Evolutionary conservation across 768 basidiomycete genomes (phyloP), one percentile per base, ranked within the genome.

Genomic region (Sporobolomyces pararoseus): DNA sequence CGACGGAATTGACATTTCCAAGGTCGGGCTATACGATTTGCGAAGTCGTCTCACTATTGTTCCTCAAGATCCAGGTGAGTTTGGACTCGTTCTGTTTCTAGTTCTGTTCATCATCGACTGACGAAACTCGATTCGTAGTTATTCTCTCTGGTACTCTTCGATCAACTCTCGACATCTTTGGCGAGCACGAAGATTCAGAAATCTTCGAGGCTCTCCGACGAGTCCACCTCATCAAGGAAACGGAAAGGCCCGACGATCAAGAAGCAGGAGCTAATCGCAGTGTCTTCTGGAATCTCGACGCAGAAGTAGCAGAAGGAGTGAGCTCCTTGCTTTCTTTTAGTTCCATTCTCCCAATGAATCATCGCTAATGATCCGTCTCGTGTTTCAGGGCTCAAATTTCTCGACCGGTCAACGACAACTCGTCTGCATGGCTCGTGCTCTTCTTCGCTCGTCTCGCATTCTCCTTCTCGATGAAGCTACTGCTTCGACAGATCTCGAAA

Each of bases 381-480:
- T 9, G 10, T 42, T 17, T 17, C 57, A 69, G 63, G 70, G 72
- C 3, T 25, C 86, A 35, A 95, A 96, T 81, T 94, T 96, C 79
- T 93, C 90, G 2, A 90, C 92, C 68, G 93, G 94, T 14, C 92
- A 97, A 77, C 79, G 91, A 14, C 93, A 97, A 60, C 76, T 83
- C 3, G 70, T 82, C 1, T 78, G 77, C 63, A 72, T 79, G 62
- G 78, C 78, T 14, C 61, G 77, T 4, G 78, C 77, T 3, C 68
- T 79, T 5, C 25, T 61, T 4, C 44, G 59, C 6, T 61, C 59
- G 29, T 61, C 59, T 32, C 65, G 70, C n/a, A 57, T 72, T 37
- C 53, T 75, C 27, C 47, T 73, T 2, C 61, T 71, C 49, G 69
- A 73, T 53, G 70, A 75, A 62, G 78, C 78, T 2, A 76, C 78